Conservation (phyloP, 768 basidiomycete species). For the Polyporus arcularius region DNA sequence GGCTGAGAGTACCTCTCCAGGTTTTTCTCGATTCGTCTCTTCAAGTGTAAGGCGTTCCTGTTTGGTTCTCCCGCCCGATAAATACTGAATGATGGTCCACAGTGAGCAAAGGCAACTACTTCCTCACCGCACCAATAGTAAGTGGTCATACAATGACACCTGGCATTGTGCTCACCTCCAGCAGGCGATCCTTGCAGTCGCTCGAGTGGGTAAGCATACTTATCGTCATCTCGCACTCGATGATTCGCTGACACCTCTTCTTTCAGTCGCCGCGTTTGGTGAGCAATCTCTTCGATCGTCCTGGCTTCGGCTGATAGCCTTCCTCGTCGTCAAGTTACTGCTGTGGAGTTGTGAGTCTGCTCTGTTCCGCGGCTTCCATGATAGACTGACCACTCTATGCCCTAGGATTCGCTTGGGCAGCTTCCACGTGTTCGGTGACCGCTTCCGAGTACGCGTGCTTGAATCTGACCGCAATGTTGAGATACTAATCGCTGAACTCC, state of each 20-base stretch:
- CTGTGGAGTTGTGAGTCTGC: constrained; percentile 10
- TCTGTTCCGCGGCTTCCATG: background rate
- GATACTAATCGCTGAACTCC: background rate
- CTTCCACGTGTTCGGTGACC: background rate
- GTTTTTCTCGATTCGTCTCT: constrained; percentile 27
- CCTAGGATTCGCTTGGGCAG: constrained; percentile 21
- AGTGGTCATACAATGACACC: background rate
- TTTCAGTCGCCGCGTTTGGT: constrained; percentile 16
- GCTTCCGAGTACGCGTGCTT: constrained; percentile 16
- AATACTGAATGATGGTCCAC: background rate
- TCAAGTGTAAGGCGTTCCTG: constrained; percentile 16
- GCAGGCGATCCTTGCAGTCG: constrained; percentile 11
- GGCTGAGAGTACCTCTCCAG: constrained; percentile 1
- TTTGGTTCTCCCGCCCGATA: background rate
- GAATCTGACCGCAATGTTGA: constrained; percentile 5
- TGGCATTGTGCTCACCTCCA: background rate
- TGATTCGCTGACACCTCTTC: background rate
- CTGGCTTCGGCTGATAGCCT: background rate
- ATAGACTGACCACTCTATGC: background rate
- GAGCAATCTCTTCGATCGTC: background rate
- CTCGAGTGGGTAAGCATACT: constrained; percentile 7
- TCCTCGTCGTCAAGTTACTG: constrained; percentile 4
- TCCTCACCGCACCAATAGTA: constrained; percentile 17
- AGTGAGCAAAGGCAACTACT: constrained; percentile 28
- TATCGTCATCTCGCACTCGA: too few species aligned